phyloP scores from a whole-genome alignment of 176 grass and related monocot genomes.

The Luzula sylvatica region DNA sequence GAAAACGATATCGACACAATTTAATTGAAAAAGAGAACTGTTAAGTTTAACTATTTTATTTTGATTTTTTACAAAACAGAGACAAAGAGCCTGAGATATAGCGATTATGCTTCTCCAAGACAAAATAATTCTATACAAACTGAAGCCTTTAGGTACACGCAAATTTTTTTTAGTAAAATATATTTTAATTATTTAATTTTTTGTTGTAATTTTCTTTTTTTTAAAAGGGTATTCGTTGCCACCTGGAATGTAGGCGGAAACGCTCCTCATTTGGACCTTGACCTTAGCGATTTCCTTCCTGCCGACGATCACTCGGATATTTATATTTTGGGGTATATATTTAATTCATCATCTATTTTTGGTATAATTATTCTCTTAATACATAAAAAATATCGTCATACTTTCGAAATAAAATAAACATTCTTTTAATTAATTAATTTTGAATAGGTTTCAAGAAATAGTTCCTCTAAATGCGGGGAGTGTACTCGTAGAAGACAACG shows the following conservation, averaged over 20 bases:
- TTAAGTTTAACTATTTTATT: conserved; percentile 6
- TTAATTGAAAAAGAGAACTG: background rate
- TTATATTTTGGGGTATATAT: conserved; percentile 81
- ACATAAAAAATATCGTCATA: too few species aligned
- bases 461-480: conserved; percentile 92
- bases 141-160: conserved; percentile 7
- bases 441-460: conserved; percentile 49
- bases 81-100: conserved; percentile 5
- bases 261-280: conserved; percentile 46
- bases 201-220: too few species aligned
- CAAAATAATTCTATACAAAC: background rate
- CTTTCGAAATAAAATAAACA: too few species aligned
- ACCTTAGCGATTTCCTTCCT: conserved; percentile 74
- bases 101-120: conserved; percentile 10
- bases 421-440: too few species aligned
- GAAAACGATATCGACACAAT: background rate
- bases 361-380: too few species aligned
- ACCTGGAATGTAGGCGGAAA: conserved; percentile 97
- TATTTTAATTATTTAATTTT: too few species aligned
- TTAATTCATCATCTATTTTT: too few species aligned
- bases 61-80: background rate
- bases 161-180: too few species aligned
- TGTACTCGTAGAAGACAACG: conserved; percentile 91
- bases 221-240: conserved; percentile 73
- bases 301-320: conserved; percentile 65